A percentile compares a stretch with the other conserved stretches of the same genome.
Evolutionary conservation across 1,284 basidiomycete species (phyloP).

Genomic region (Fomitopsis pinicola): DNA sequence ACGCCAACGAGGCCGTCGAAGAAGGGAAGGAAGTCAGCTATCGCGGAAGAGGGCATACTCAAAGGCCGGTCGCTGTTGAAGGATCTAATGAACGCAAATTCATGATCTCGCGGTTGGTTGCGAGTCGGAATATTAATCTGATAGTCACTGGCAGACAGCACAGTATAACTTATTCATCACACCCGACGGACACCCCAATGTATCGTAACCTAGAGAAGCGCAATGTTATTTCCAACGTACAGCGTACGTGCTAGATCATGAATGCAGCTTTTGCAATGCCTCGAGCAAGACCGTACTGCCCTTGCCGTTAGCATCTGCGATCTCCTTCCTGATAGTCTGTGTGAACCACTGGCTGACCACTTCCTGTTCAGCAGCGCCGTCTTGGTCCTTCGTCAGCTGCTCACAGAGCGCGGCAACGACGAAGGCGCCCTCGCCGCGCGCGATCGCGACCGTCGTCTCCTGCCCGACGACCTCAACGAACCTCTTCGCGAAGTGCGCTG

Average conservation of each 20-base stretch:
- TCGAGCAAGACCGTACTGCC: constrained; percentile 18
- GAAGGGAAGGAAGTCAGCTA: constrained; percentile 28
- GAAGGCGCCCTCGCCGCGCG: constrained; percentile 68
- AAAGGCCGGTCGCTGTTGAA: constrained; percentile 52
- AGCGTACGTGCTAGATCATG: neutral
- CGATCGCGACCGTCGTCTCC: constrained; percentile 56
- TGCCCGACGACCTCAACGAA: constrained; percentile 59
- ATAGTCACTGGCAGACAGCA: neutral
- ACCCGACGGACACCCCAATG: neutral
- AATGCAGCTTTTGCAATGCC: constrained; percentile 16
- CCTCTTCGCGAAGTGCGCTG: constrained; percentile 49
- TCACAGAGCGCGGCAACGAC: constrained; percentile 76
- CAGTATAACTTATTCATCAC: neutral
- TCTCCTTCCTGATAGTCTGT: constrained; percentile 22
- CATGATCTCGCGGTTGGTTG: constrained; percentile 4
- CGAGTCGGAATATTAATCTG: neutral
- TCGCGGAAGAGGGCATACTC: constrained; percentile 39
- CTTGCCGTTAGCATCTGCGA: constrained; percentile 15
- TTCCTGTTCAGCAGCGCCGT: constrained; percentile 31
- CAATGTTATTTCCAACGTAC: neutral
- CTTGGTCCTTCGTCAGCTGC: constrained; percentile 47
- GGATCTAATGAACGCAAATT: constrained; percentile 46
- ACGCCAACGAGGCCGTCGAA: constrained; percentile 11
- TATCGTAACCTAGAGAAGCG: neutral
- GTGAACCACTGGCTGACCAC: constrained; percentile 55